phyloP scores from a whole-genome alignment of 768 basidiomycete genomes.

The Boletus pseudopeckii region DNA sequence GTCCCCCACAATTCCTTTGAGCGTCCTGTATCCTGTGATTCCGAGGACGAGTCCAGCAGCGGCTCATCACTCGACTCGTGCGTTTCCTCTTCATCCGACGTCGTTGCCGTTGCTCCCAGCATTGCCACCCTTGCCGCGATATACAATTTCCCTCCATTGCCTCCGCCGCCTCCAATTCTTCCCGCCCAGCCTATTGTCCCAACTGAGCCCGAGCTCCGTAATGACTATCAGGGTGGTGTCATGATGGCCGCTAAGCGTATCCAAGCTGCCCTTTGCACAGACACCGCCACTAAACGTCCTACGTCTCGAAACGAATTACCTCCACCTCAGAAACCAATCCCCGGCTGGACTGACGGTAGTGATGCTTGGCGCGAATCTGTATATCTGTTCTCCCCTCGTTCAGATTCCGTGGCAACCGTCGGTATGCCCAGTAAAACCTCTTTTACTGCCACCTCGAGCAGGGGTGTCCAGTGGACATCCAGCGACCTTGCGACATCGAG shows the following conservation, averaged over 20 bases:
- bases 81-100: constrained; percentile 24
- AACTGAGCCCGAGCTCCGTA: constrained; percentile 31
- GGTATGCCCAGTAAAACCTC: constrained; percentile 34
- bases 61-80: constrained; percentile 39
- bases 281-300: constrained; percentile 38
- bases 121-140: constrained; percentile 40
- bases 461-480: constrained; percentile 48
- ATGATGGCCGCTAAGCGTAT: constrained; percentile 69
- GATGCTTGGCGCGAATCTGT: constrained; percentile 65
- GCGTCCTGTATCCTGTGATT: constrained; percentile 24
- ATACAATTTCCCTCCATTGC: constrained; percentile 50
- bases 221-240: constrained; percentile 54
- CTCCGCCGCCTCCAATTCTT: constrained; percentile 47
- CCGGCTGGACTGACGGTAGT: constrained; percentile 68
- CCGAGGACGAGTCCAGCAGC: constrained; percentile 41
- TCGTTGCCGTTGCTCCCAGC: constrained; percentile 21
- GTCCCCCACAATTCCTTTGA: constrained; percentile 40
- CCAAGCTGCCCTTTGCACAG: constrained; percentile 42
- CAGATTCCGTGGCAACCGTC: constrained; percentile 32
- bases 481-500: constrained; percentile 25
- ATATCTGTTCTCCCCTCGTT: constrained; percentile 50
- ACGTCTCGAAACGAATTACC: constrained; percentile 30
- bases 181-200: constrained; percentile 17
- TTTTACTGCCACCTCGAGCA: constrained; percentile 50
- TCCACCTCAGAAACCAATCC: constrained; percentile 43